These are phyloP conservation scores for Fraxinus xanthoxyloides DNA, from an alignment of 305 asterid species.

Conservation along the genomic window DNA sequence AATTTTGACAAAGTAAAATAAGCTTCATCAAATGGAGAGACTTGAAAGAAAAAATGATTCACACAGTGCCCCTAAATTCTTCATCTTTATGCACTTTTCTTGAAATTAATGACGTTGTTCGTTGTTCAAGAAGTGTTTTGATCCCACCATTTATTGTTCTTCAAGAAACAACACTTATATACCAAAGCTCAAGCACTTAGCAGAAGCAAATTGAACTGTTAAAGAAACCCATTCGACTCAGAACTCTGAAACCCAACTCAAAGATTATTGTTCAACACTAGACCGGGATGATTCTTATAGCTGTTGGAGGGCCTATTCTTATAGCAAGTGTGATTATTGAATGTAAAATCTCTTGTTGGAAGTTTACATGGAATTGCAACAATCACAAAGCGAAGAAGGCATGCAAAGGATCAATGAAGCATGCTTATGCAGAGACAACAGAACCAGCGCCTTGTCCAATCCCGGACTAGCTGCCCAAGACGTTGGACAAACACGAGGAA, in stretches of 20 bases:
- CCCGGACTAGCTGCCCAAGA: slow-evolving; percentile 81
- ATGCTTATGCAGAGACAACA: slow-evolving; percentile 9
- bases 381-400: slow-evolving; percentile 52
- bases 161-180: slow-evolving; percentile 38
- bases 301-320: slow-evolving; percentile 89
- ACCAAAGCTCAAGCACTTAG: slow-evolving; percentile 88
- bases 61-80: slow-evolving; percentile 36
- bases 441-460: slow-evolving; percentile 39
- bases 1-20: slow-evolving; percentile 10
- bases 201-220: slow-evolving; percentile 55
- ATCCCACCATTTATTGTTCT: slow-evolving; percentile 45
- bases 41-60: slow-evolving; percentile 34
- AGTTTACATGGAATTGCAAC: slow-evolving; percentile 63
- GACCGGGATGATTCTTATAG: slow-evolving; percentile 75
- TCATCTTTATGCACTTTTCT: slow-evolving; percentile 21
- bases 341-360: slow-evolving; percentile 74
- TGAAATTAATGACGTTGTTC: slow-evolving; percentile 20
- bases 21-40: neutral
- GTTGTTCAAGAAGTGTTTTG: slow-evolving; percentile 20
- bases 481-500: slow-evolving; percentile 68
- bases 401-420: slow-evolving; percentile 19
- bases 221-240: slow-evolving; percentile 79
- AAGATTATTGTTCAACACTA: slow-evolving; percentile 75
- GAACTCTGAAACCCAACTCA: slow-evolving; percentile 64
- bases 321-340: slow-evolving; percentile 70